Evolutionary conservation across 1,284 basidiomycete genomes (phyloP).

Genomic region (Marasmius oreades): DNA sequence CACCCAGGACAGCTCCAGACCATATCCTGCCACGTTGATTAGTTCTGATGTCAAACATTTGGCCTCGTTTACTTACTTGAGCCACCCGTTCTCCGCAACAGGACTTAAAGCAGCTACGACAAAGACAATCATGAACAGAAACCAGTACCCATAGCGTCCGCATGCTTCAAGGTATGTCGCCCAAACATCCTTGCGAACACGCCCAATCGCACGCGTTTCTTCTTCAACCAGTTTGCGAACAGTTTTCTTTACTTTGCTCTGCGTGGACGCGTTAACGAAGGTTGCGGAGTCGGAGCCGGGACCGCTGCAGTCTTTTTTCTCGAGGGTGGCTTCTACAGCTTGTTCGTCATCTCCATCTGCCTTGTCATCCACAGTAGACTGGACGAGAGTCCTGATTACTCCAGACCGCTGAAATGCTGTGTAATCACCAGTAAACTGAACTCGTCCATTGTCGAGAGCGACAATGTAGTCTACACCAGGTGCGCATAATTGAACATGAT

Average conservation of each 20-base stretch:
- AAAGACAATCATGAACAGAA: slow-evolving; percentile 57
- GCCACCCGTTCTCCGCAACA: slow-evolving; percentile 81
- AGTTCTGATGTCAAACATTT: slow-evolving; percentile 6
- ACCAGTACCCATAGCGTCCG: slow-evolving; percentile 70
- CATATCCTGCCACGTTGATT: slow-evolving; percentile 45
- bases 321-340: slow-evolving; percentile 27
- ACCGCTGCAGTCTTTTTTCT: slow-evolving; percentile 39
- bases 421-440: slow-evolving; percentile 70
- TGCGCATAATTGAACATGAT: slow-evolving; percentile 80
- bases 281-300: slow-evolving; percentile 44
- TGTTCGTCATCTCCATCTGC: slow-evolving; percentile 41
- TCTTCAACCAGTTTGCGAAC: slow-evolving; percentile 89
- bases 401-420: slow-evolving; percentile 65
- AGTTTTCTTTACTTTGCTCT: slow-evolving; percentile 57
- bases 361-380: slow-evolving; percentile 49
- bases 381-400: slow-evolving; percentile 65
- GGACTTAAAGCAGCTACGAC: slow-evolving; percentile 69
- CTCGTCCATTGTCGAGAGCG: slow-evolving; percentile 83
- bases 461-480: slow-evolving; percentile 73
- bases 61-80: slow-evolving; percentile 45
- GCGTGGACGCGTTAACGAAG: slow-evolving; percentile 27
- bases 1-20: slow-evolving; percentile 50
- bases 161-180: slow-evolving; percentile 71
- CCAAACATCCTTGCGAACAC: slow-evolving; percentile 81
- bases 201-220: slow-evolving; percentile 83